Conservation (phyloP, 805 yeast species). For the Monosporozyma solicola region DNA sequence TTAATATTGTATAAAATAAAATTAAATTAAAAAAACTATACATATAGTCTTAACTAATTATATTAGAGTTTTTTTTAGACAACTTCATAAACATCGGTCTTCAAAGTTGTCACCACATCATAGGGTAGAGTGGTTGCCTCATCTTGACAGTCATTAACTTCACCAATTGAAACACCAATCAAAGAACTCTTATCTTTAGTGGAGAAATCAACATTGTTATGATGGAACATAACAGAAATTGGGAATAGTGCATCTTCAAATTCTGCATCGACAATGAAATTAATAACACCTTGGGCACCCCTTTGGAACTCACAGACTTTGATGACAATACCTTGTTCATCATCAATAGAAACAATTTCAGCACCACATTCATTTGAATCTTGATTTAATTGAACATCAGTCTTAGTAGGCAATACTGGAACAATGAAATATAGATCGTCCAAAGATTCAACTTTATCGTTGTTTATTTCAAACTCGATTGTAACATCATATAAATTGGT, state of each 20-base stretch:
- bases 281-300: conserved; percentile 63
- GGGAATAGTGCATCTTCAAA: conserved; percentile 88
- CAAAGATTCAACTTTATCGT: conserved; percentile 29
- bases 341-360: conserved; percentile 47
- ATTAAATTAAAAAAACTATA: neutral
- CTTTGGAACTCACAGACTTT: conserved; percentile 45
- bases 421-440: conserved; percentile 45
- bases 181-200: conserved; percentile 37
- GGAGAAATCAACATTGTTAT: conserved; percentile 30
- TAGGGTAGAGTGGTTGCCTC: conserved; percentile 52
- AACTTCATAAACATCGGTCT: conserved; percentile 52
- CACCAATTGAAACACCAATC: conserved; percentile 57
- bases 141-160: conserved; percentile 35
- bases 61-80: conserved; percentile 23
- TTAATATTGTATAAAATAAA: neutral
- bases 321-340: conserved; percentile 59
- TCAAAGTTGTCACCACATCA: conserved; percentile 50
- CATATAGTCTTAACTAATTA: neutral
- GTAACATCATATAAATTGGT: conserved; percentile 53
- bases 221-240: conserved; percentile 57
- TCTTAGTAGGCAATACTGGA: conserved; percentile 52
- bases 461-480: conserved; percentile 74
- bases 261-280: conserved; percentile 62
- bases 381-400: conserved; percentile 43
- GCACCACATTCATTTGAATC: conserved; percentile 44